Base-by-base conservation (phyloP, 805 yeast species). In the Diddensiella santjacobensis region DNA sequence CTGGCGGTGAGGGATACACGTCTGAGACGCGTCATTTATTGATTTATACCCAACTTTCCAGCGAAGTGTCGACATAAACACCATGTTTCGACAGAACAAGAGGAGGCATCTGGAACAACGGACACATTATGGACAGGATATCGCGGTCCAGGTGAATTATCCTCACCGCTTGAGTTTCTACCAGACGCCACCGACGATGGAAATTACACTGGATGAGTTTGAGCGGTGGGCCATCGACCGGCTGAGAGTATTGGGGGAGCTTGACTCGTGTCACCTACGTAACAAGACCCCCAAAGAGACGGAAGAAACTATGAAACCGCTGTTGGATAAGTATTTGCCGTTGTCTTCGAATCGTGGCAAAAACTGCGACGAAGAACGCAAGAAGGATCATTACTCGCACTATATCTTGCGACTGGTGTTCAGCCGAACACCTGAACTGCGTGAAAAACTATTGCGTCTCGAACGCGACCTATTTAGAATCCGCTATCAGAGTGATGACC, bases 171-270 rank as follows among this genome's bases (percentile, higher is more conserved):
- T 93, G 43, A 80, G 87, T 18, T 79, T 91, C 59, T 93, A 93
- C 67, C 77, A 72, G 22, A 54, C 70, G 3, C 93, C 96, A 8
- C 98, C 98, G 0, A 68, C 75, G 26, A 81, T 83, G 11, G 98
- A 93, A 66, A 82, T 93, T 58, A 87, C 97, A 0, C 67, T 93
- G 15, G 97, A 90, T 54, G 87, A 93, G 59, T 93, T 93, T 66
- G 99, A 93, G 68, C 74, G 75, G 3, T 93, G 97, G 96, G 98
- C 98, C 3, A 83, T 93, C 47, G 98, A 91, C 61, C 71, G 99
- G 51, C 72, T 91, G 53, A 81, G 84, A 61, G 79, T 93, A 5
- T 72, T 93, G 50, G 77, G 89, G 47, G 96, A 88, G 62, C 83
- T 93, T 44, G 97, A 91, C 60, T 77, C 87, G 1, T 79, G 85